A percentile compares a stretch with the other conserved stretches of the same genome.
These are phyloP conservation scores for Bipolaris bicolor DNA, from an alignment of 2,329 filamentous ascomycete species.

Conservation along the genomic window DNA sequence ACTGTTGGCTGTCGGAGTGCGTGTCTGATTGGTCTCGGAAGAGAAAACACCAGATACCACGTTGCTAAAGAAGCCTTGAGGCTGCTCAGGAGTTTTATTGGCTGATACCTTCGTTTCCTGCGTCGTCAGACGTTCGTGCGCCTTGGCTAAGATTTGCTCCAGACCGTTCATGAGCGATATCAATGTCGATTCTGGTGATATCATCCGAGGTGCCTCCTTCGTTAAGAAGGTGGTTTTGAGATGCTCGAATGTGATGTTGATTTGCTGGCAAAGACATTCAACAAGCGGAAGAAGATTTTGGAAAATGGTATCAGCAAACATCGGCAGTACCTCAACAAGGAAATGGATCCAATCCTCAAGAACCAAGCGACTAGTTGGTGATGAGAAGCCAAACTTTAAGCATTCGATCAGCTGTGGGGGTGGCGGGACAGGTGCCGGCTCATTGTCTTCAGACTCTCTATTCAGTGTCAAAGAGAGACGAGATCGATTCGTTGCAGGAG, in stretches of 20 bases:
- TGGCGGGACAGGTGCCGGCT: conserved; percentile 52
- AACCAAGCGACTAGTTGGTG: conserved; percentile 73
- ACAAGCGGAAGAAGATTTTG: conserved; percentile 89
- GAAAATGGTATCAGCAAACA: conserved; percentile 85
- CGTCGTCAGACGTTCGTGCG: conserved; percentile 78
- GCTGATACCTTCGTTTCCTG: conserved; percentile 75
- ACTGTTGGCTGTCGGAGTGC: conserved; percentile 88
- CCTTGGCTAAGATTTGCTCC: conserved; percentile 86
- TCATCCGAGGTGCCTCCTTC: conserved; percentile 36
- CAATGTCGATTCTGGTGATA: conserved; percentile 70
- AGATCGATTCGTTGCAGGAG: conserved; percentile 33
- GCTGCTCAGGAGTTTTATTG: conserved; percentile 79
- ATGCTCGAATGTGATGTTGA: conserved; percentile 72
- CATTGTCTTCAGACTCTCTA: conserved; percentile 39
- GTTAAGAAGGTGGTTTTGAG: conserved; percentile 68
- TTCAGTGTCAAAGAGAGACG: conserved; percentile 40
- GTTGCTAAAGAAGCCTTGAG: conserved; percentile 88
- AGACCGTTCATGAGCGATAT: conserved; percentile 91
- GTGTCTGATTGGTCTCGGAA: conserved; percentile 75
- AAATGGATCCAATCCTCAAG: conserved; percentile 93
- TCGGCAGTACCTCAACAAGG: conserved; percentile 78
- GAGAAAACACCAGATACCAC: conserved; percentile 93
- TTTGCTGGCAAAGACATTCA: conserved; percentile 83
- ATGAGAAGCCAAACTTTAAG: conserved; percentile 79
- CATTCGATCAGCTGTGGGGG: conserved; percentile 82